These are phyloP conservation scores for Arabis alpina DNA, from an alignment of 345 rosid genomes.

Conservation along the genomic window DNA sequence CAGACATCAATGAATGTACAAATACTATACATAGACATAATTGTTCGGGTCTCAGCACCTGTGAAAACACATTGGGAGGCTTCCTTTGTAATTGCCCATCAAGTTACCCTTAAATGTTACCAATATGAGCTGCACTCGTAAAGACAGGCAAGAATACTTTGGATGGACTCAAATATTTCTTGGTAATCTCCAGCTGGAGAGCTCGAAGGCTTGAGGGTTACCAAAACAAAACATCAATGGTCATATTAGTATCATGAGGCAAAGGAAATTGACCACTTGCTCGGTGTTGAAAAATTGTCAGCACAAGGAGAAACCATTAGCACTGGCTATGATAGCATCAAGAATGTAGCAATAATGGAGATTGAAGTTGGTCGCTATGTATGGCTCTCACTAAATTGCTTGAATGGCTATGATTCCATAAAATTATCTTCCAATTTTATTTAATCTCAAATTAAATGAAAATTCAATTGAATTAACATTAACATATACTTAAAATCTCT, in stretches of 20 bases:
- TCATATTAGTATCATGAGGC: background rate
- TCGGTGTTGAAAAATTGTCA: background rate
- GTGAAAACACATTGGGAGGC: conserved; percentile 16
- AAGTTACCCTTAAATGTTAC: background rate
- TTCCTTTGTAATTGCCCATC: conserved; percentile 39
- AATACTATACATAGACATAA: background rate
- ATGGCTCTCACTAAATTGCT: too few species aligned
- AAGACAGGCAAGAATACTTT: background rate
- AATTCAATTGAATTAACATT: too few species aligned
- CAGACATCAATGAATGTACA: conserved; percentile 22
- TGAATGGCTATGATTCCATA: too few species aligned
- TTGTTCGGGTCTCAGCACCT: background rate
- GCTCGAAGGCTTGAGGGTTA: conserved; percentile 34
- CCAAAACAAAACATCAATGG: conserved; percentile 4
- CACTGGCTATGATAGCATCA: conserved; percentile 17
- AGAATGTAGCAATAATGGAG: background rate
- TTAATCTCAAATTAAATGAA: too few species aligned
- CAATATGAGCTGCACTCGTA: conserved; percentile 5
- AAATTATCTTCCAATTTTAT: too few species aligned
- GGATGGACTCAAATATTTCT: conserved; percentile 14
- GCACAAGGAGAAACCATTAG: background rate
- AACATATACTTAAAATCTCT: too few species aligned
- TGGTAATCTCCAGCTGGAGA: conserved; percentile 30
- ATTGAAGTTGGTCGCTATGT: conserved; percentile 8
- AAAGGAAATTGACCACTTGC: conserved; percentile 25